Percentiles rank a stretch among this genome's conserved stretches.
Conservation (phyloP, 208 protist species). For the Leishmania tropica region DNA sequence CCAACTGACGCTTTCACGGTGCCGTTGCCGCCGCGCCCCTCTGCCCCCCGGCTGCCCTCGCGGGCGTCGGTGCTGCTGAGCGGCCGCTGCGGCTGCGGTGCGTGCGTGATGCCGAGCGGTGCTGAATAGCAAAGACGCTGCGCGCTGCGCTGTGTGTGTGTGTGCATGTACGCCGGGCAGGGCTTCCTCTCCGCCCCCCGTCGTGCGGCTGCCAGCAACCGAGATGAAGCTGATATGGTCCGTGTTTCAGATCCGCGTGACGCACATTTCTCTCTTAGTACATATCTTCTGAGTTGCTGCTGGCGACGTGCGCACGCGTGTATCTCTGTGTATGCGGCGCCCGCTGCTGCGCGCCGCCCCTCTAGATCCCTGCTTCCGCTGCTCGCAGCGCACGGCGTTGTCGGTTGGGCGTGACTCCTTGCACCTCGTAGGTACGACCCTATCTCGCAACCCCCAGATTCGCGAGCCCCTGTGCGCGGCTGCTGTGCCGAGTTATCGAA, state of each 20-base stretch:
- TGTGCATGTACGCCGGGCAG: background rate
- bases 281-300: constrained; percentile 64
- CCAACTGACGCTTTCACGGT: constrained; percentile 28
- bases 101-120: constrained; percentile 36
- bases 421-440: constrained; percentile 25
- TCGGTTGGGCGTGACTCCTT: constrained; percentile 43
- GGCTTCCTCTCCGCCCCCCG: background rate
- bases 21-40: background rate
- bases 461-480: background rate
- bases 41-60: background rate
- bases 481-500: no score
- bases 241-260: constrained; percentile 78
- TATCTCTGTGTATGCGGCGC: background rate
- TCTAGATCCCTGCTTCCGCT: background rate
- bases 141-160: no score
- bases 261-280: constrained; percentile 43
- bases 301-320: no score
- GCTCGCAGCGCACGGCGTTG: constrained; percentile 33
- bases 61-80: constrained; percentile 7
- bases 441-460: constrained; percentile 56
- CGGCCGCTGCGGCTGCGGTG: background rate
- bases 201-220: background rate
- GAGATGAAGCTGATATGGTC: constrained; percentile 83
- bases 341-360: background rate
- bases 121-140: constrained; percentile 14